Conservation (phyloP, 2,329 filamentous ascomycete genomes). For the Stagonosporopsis tanaceti region DNA sequence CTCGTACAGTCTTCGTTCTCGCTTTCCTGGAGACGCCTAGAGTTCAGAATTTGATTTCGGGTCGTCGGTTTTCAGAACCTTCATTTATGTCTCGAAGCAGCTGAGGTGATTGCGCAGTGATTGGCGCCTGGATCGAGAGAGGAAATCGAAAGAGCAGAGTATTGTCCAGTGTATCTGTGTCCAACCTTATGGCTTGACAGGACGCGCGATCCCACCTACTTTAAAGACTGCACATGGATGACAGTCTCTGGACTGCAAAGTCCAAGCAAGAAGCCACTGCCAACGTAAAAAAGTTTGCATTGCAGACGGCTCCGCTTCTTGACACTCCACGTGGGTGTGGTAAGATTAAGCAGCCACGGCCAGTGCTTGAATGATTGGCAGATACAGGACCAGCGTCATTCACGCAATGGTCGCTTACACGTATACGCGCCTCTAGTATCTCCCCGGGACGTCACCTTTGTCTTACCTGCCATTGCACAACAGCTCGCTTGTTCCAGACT, state of each 20-base stretch:
- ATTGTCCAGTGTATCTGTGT: too few species aligned
- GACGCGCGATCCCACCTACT: too few species aligned
- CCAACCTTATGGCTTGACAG: too few species aligned
- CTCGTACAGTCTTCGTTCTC: too few species aligned
- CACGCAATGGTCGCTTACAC: background rate
- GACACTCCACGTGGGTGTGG: background rate
- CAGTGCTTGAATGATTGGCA: slow-evolving; percentile 3
- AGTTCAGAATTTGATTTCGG: too few species aligned
- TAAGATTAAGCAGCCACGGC: slow-evolving; percentile 4
- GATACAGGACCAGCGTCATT: slow-evolving; percentile 1
- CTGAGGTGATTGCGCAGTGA: too few species aligned
- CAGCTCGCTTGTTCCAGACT: background rate
- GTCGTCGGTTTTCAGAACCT: too few species aligned
- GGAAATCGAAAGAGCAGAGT: too few species aligned
- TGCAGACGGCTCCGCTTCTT: background rate
- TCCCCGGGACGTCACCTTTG: background rate
- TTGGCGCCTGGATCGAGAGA: too few species aligned
- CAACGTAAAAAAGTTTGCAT: background rate
- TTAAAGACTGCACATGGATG: too few species aligned
- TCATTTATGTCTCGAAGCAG: too few species aligned
- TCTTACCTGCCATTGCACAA: background rate
- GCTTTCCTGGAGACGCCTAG: too few species aligned
- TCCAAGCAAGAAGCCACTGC: background rate
- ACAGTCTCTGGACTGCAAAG: background rate
- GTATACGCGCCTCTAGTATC: background rate